Evolutionary conservation across 768 basidiomycete genomes (phyloP), one percentile per base, ranked within the genome.

Genomic region (Mrakia blollopis): DNA sequence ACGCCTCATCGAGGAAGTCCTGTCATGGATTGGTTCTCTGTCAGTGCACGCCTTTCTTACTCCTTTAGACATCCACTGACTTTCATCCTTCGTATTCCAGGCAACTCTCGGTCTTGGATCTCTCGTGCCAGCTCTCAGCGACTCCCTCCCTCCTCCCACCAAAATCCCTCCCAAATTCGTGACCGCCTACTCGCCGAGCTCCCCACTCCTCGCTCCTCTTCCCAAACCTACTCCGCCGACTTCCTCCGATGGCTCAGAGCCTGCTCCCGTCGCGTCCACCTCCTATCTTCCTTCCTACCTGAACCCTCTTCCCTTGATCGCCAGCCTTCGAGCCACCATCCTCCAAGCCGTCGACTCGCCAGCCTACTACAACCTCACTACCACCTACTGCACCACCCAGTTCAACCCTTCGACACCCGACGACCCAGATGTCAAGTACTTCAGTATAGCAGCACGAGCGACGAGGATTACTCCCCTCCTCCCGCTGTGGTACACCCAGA

Each of bases 21-120:
- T 0, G 98, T 99, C 84, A 99, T 99, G 97, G 93, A 97, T 83
- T 99, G 97, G 97, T 98, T 96, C 85, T 87, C 89, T 69, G 92
- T 92, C 81, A 81, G 91, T 87, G 6, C 25, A 16, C 37, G 50
- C 32, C 67, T n/a, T 39, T 50, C 61, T 50, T 61, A 37, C 0
- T 74, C 68, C 77, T 67, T 63, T 52, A 23, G 47, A 21, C 18
- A 1, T 21, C 18, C 5, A 2, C 62, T 57, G 57, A 57, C 57
- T 25, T 28, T 10, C 23, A n/a, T 28, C 7, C 57, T 57, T 14
- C 3, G 1, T 28, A 30, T 69, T 25, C 8, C 80, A 93, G 91
- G 91, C 91, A 63, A 91, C 96, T 80, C 92, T 99, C 80, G 97
- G 97, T 11, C 89, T 99, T 47, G 97, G 97, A 1, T 80, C 82